Evolutionary conservation across 768 basidiomycete species (phyloP).

Genomic region (Pluteus cervinus): DNA sequence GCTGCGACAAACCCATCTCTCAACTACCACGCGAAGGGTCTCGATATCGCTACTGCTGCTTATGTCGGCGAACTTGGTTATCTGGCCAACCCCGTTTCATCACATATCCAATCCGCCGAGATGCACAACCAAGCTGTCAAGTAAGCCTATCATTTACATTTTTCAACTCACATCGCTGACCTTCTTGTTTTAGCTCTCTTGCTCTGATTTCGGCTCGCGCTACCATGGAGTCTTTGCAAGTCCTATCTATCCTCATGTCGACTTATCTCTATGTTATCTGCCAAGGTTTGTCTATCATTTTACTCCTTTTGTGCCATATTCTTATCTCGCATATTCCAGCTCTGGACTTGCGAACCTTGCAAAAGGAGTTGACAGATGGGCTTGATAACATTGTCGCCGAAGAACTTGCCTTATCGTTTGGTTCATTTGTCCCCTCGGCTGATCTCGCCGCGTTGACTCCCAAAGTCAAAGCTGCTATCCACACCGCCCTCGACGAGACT

Average conservation of each 20-base stretch:
- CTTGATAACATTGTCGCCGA: constrained; percentile 42
- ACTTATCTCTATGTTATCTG: constrained; percentile 70
- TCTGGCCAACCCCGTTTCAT: constrained; percentile 79
- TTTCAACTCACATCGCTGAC: constrained; percentile 10
- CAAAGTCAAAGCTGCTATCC: constrained; percentile 37
- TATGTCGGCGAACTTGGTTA: constrained; percentile 80
- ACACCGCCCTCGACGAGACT: constrained; percentile 53
- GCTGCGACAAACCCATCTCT: constrained; percentile 76
- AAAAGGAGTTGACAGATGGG: constrained; percentile 53
- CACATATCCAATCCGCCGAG: constrained; percentile 81
- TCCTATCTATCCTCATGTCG: constrained; percentile 66
- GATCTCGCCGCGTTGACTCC: constrained; percentile 26
- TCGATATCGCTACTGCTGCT: constrained; percentile 80
- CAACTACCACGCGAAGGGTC: constrained; percentile 79
- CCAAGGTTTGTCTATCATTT: constrained; percentile 38
- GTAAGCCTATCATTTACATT: constrained; percentile 33
- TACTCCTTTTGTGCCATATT: background rate
- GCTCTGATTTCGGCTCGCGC: constrained; percentile 81
- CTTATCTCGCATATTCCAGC: constrained; percentile 29
- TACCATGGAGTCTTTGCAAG: constrained; percentile 72
- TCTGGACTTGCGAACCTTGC: constrained; percentile 76
- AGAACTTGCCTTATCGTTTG: constrained; percentile 43
- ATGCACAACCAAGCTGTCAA: constrained; percentile 94
- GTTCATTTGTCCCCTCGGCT: constrained; percentile 25
- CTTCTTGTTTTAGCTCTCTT: constrained; percentile 50